Percentiles rank a stretch among this genome's conserved stretches.
These are phyloP conservation scores for Leishmania mexicana DNA, from an alignment of 208 protist genomes.

Conservation along the genomic window DNA sequence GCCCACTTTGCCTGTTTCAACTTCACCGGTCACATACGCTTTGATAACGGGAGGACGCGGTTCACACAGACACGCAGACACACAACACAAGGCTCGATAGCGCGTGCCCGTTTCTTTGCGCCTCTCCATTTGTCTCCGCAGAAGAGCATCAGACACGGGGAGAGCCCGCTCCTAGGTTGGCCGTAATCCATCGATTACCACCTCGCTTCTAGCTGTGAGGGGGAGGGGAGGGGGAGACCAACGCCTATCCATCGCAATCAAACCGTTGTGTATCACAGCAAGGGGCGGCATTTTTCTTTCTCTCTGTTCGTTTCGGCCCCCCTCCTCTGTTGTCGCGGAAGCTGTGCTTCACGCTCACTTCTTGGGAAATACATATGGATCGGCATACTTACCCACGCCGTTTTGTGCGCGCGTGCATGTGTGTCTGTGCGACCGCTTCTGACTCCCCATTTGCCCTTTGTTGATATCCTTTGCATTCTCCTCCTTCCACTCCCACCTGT, in stretches of 20 bases:
- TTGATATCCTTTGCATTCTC: neutral
- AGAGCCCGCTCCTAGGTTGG: neutral
- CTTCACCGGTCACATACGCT: neutral
- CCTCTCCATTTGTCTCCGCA: neutral
- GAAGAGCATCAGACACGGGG: neutral
- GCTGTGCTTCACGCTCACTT: neutral
- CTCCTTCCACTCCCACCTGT: neutral
- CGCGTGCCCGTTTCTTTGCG: neutral
- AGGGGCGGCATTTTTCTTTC: neutral
- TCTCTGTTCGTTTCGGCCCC: neutral
- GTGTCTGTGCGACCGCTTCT: neutral
- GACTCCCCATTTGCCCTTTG: neutral
- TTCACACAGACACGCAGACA: neutral
- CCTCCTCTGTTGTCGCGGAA: neutral
- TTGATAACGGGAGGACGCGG: neutral
- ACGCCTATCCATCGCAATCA: neutral
- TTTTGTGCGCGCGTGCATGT: neutral
- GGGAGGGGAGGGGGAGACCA: too few species aligned
- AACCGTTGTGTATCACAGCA: neutral
- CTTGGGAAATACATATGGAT: neutral
- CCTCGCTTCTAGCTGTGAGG: neutral
- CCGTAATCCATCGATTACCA: too few species aligned
- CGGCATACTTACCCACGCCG: neutral
- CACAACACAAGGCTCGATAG: neutral
- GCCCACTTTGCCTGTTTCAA: neutral